These are phyloP conservation scores for Nakaseomyces sp. DNA, from an alignment of 1,139 yeast genomes.

Conservation along the genomic window DNA sequence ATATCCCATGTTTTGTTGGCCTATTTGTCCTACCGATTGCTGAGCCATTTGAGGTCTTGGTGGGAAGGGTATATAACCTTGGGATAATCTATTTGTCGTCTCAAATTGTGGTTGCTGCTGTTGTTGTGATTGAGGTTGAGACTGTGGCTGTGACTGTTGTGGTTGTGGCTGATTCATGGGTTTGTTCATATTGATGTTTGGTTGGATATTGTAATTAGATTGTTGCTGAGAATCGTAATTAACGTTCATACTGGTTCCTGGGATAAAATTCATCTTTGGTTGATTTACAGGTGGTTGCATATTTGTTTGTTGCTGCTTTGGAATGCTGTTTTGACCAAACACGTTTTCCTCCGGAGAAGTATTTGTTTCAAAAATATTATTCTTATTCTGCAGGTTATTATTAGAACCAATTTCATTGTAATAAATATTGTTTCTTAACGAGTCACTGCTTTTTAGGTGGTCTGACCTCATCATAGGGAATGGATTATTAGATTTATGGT, in stretches of 20 bases:
- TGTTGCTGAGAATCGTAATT: constrained; percentile 8
- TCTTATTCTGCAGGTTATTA: not conserved
- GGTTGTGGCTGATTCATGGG: too few relatives aligned
- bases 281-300: not conserved
- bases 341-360: not conserved
- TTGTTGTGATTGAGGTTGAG: constrained; percentile 14
- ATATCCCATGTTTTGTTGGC: not conserved
- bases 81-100: not conserved
- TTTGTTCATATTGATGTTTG: constrained; percentile 1
- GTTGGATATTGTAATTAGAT: constrained; percentile 6
- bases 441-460: constrained; percentile 4
- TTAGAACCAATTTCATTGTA: not conserved
- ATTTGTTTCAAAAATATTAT: not conserved
- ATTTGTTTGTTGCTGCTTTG: not conserved
- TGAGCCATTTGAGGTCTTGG: constrained; percentile 5
- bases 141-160: constrained; percentile 14
- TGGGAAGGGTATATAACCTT: constrained; percentile 2
- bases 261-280: not conserved
- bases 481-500: constrained; percentile 30
- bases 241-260: constrained; percentile 1
- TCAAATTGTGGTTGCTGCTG: constrained; percentile 4
- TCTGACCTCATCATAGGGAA: constrained; percentile 26
- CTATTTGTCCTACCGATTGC: constrained; percentile 1
- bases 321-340: not conserved
- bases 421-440: not conserved